Conservation (phyloP, 768 basidiomycete species). For the Tephrocybe rancida region DNA sequence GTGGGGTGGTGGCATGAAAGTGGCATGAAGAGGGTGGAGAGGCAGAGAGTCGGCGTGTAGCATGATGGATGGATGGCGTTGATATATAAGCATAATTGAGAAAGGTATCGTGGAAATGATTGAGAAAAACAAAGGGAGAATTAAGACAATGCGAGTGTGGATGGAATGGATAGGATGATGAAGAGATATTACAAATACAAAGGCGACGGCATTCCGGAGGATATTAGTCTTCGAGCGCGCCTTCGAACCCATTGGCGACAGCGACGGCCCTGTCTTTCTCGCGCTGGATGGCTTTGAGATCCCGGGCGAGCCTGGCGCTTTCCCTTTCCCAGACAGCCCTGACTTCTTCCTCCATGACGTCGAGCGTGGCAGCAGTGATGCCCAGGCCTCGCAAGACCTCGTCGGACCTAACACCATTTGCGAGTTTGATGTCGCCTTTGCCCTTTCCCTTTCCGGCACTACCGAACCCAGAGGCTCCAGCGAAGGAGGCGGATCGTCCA, state of each 20-base stretch:
- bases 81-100: slow-evolving; percentile 20
- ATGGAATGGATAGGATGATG: not conserved
- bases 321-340: slow-evolving; percentile 58
- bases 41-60: slow-evolving; percentile 13
- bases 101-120: slow-evolving; percentile 5
- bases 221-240: slow-evolving; percentile 20
- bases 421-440: slow-evolving; percentile 54
- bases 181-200: slow-evolving; percentile 4
- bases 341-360: slow-evolving; percentile 53
- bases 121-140: slow-evolving; percentile 6
- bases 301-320: slow-evolving; percentile 43
- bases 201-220: not conserved
- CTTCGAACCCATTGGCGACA: slow-evolving; percentile 19
- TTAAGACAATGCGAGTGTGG: slow-evolving; percentile 9
- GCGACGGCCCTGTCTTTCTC: slow-evolving; percentile 14
- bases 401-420: slow-evolving; percentile 63
- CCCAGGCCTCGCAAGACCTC: slow-evolving; percentile 77
- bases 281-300: slow-evolving; percentile 35
- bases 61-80: slow-evolving; percentile 1
- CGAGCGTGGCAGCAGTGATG: slow-evolving; percentile 33
- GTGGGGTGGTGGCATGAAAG: slow-evolving; percentile 4
- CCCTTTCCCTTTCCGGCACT: slow-evolving; percentile 43
- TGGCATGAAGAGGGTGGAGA: not conserved
- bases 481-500: slow-evolving; percentile 62
- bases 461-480: slow-evolving; percentile 35